phyloP scores from a whole-genome alignment of 2,329 filamentous ascomycete species.

The Coniella vitis region DNA sequence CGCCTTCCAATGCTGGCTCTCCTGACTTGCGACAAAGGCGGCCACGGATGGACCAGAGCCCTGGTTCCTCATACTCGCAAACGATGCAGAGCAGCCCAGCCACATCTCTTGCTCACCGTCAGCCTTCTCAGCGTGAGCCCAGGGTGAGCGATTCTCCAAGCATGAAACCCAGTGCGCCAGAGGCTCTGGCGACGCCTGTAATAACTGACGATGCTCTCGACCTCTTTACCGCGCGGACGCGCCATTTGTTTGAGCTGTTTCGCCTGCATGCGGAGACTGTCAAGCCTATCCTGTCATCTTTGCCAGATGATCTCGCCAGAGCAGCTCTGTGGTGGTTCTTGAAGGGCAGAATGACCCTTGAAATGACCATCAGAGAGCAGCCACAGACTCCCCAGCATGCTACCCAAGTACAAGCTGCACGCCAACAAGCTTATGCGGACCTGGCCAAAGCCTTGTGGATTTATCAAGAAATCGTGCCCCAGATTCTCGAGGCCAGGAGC shows the following conservation, averaged over 20 bases:
- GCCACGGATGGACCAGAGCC: slow-evolving; percentile 33
- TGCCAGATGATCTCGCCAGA: slow-evolving; percentile 61
- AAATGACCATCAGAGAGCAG: slow-evolving; percentile 61
- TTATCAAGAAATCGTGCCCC: slow-evolving; percentile 46
- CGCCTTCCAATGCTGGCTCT: slow-evolving; percentile 12
- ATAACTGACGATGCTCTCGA: slow-evolving; percentile 60
- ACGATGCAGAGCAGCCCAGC: slow-evolving; percentile 16
- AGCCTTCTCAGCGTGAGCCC: slow-evolving; percentile 20
- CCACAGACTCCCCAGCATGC: slow-evolving; percentile 47
- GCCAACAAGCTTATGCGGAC: slow-evolving; percentile 77
- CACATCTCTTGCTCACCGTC: slow-evolving; percentile 19
- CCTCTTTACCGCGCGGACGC: slow-evolving; percentile 64
- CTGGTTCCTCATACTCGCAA: slow-evolving; percentile 26
- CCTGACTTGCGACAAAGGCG: slow-evolving; percentile 18
- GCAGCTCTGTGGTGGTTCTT: slow-evolving; percentile 87
- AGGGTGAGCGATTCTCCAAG: slow-evolving; percentile 17
- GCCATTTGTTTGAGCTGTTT: slow-evolving; percentile 70
- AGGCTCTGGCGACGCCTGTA: neutral
- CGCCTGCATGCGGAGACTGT: slow-evolving; percentile 68
- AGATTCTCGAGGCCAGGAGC: slow-evolving; percentile 38
- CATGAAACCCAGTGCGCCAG: slow-evolving; percentile 12
- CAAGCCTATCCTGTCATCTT: slow-evolving; percentile 56
- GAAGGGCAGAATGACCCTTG: slow-evolving; percentile 69
- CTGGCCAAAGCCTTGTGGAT: slow-evolving; percentile 84
- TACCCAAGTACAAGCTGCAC: slow-evolving; percentile 46